Evolutionary conservation across 2,329 filamentous ascomycete genomes (phyloP), one percentile per base, ranked within the genome.

Genomic region (Aureobasidium musti): DNA sequence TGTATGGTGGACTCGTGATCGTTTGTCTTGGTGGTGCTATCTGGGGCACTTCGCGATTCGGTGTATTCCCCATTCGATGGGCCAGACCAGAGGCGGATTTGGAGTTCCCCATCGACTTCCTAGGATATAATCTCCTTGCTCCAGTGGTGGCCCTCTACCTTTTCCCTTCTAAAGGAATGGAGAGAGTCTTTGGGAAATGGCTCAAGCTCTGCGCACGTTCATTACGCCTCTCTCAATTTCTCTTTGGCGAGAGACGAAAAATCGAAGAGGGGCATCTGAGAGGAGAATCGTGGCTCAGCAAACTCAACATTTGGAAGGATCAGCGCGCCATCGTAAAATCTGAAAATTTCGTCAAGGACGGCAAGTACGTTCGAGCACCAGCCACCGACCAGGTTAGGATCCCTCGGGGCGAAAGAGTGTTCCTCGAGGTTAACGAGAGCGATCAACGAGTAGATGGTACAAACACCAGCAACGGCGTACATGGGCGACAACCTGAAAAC

Each of bases 51-150:
- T 85, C 87, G 33, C 85, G 86, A 70, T 86, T 90, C 50, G 86
- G 83, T 63, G 87, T 99, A 52, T 84, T 99, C 21, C 95, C 95
- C 0, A 91, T 99, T 53, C 91, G 94, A 77, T 98, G 96, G 87
- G 91, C 92, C 2, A 94, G 92, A 0, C 94, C 93, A 70, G 91
- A 96, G 71, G 93, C 95, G 0, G 90, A 96, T 0, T 82, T 98
- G 56, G 95, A 98, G 75, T 98, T 99, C 70, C 95, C 95, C 0
- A 87, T 97, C 68, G 94, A 99, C 74, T 82, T 99, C 1, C 82
- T 99, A 19, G 95, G 98, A 76, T 99, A 97, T 83, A 98, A 98
- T 78, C 96, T 97, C 76, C 81, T 97, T 54, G 95, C 97, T 82
- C 95, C 95, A 0, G 80, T 97, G 57, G 88, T 93, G 14, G 87